These are phyloP conservation scores for Closterium sp. DNA, from an alignment of 139 green algal genomes.

Conservation along the genomic window DNA sequence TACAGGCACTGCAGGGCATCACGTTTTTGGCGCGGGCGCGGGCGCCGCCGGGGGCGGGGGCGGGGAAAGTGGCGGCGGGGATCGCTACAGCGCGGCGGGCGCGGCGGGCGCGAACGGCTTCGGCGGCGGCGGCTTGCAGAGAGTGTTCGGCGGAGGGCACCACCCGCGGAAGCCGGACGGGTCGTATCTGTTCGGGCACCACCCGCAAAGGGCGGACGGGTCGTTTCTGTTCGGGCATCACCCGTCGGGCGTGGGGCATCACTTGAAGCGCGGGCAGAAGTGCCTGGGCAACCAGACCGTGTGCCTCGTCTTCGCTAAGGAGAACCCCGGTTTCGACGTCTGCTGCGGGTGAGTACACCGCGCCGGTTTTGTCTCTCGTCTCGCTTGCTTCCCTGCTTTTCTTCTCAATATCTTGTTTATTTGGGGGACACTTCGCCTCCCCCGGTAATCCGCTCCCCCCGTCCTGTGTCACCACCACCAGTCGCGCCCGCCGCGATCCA, in stretches of 20 bases:
- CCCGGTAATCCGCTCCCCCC: too few relatives aligned
- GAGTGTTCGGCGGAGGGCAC: background rate
- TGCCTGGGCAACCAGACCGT: background rate
- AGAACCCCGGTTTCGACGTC: background rate
- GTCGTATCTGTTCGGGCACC: background rate
- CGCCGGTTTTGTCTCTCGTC: too few relatives aligned
- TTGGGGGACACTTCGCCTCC: background rate
- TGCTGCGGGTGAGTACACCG: background rate
- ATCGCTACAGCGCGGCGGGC: background rate
- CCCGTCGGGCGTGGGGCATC: background rate
- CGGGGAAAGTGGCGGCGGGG: too few relatives aligned
- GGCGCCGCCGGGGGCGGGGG: too few relatives aligned
- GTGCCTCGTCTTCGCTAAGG: background rate
- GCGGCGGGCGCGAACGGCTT: too few relatives aligned
- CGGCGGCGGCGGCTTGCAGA: too few relatives aligned
- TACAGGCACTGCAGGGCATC: background rate
- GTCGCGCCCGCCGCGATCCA: background rate
- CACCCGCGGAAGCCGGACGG: background rate
- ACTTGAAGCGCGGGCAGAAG: background rate
- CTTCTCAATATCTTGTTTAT: too few relatives aligned
- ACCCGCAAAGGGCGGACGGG: background rate
- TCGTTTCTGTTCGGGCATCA: background rate
- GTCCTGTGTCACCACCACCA: background rate
- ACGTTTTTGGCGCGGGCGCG: background rate
- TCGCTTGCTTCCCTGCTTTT: too few relatives aligned